phyloP scores from a whole-genome alignment of 140 eudicot species.

The Oenanthe javanica region DNA sequence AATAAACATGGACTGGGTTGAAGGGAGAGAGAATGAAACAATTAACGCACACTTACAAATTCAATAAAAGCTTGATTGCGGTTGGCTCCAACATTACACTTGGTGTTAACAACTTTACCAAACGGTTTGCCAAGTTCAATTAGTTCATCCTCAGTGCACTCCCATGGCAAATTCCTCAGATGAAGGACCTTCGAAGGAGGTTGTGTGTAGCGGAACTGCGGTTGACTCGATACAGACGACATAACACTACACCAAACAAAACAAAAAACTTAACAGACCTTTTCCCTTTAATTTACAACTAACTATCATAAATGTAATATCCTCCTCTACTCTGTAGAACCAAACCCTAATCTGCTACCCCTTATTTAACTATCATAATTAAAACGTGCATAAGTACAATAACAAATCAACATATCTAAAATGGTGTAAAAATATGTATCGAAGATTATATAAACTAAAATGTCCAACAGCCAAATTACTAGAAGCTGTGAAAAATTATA shows the following conservation, averaged over 20 bases:
- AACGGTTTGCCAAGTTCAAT: conserved; percentile 80
- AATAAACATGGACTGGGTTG: not conserved
- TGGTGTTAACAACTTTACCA: conserved; percentile 88
- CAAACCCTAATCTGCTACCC: not conserved
- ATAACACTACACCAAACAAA: not conserved
- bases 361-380: not conserved
- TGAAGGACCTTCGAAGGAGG: conserved; percentile 52
- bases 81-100: conserved; percentile 93
- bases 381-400: not conserved
- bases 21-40: not conserved
- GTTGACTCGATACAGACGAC: conserved; percentile 58
- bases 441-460: not conserved
- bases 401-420: not conserved
- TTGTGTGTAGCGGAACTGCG: conserved; percentile 68
- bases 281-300: not conserved
- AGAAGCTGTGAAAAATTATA: too few relatives aligned
- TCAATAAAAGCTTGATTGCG: conserved; percentile 82
- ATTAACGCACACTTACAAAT: conserved; percentile 34
- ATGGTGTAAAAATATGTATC: not conserved
- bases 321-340: not conserved
- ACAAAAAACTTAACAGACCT: not conserved
- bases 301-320: not conserved
- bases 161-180: conserved; percentile 88
- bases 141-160: conserved; percentile 82
- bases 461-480: not conserved